Base-by-base conservation (phyloP, 176 grass and related monocot species). In the Phragmites australis region DNA sequence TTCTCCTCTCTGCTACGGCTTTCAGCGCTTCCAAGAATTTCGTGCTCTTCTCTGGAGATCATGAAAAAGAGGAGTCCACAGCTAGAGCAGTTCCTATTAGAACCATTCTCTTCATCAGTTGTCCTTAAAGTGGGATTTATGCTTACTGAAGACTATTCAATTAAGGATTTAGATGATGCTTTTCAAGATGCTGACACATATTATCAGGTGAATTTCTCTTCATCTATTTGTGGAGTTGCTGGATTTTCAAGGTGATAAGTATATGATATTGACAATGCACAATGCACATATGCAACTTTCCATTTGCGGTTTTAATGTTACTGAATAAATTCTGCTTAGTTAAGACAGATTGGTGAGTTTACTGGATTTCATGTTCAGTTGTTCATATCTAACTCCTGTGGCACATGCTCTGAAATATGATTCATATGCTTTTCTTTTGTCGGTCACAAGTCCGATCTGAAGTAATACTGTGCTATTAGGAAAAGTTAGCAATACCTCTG, bases 1-100 rank as follows among this genome's bases (percentile, higher is more conserved):
- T 89, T 93, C 58, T 84, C 88, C 43, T 81, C 86, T 74, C 84
- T 99, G 41, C 47, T 91, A 31, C 86, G 78, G 27, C 92, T 93
- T 64, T 82, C 85, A 79, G 88, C 90, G n/a, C 88, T 99, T 53
- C 96, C 96, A 74, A 85, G 78, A 75, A 93, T 99, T 88, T 93
- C 92, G 25, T 76, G 74, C 18, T 84, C 82, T 60, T 85, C 92
- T 46, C 70, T 95, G 49, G 74, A 87, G 48, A 84, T 59, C 81
- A 93, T 93, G 96, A 95, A 89, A 84, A 95, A 87, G 72, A 80
- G 58, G 85, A 92, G 68, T 46, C 84, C 88, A 54, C 78, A 83
- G 43, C 60, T 99, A 85, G 92, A 93, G 54, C 77, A 88, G 61
- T 93, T 95, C 39, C 81, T 99, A 18, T 84, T 72, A 79, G 78